Percentiles rank a stretch among this genome's conserved stretches.
These are phyloP conservation scores for Saccharomyces uvarum DNA, from an alignment of 1,139 yeast species.

Conservation along the genomic window DNA sequence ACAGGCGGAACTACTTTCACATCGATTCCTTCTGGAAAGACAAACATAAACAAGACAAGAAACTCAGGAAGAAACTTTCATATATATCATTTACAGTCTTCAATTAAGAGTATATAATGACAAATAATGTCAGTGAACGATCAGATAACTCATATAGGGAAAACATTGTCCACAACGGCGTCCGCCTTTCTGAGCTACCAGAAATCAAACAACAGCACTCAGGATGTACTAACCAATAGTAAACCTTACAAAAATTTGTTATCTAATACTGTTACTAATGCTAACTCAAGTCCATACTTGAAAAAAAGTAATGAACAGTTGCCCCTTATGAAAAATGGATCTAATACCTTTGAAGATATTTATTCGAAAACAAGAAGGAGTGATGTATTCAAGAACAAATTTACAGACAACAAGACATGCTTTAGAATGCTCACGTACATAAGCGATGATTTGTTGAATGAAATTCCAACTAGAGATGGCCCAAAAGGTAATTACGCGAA, in stretches of 20 bases:
- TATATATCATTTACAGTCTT: background rate
- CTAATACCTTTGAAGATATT: conserved; percentile 18
- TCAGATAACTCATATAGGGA: conserved; percentile 26
- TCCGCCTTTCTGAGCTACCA: conserved; percentile 35
- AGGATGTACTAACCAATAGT: conserved; percentile 35
- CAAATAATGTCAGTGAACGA: conserved; percentile 10
- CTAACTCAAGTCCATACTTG: conserved; percentile 12
- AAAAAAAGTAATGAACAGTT: background rate
- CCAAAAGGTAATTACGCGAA: background rate
- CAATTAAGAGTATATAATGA: background rate
- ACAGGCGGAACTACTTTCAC: background rate
- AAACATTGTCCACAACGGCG: conserved; percentile 41
- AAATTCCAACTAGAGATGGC: conserved; percentile 36
- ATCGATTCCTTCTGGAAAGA: background rate
- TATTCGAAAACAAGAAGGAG: conserved; percentile 20
- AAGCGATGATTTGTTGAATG: conserved; percentile 49
- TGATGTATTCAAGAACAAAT: conserved; percentile 30
- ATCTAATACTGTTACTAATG: conserved; percentile 34
- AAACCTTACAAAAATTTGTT: conserved; percentile 43
- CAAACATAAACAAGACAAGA: background rate
- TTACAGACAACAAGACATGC: conserved; percentile 34
- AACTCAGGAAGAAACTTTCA: background rate
- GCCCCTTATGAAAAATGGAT: conserved; percentile 1
- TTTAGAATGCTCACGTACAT: conserved; percentile 42
- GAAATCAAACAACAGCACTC: conserved; percentile 23